Evolutionary conservation across 2,329 filamentous ascomycete species (phyloP).

Genomic region (Dendryphion nanum): DNA sequence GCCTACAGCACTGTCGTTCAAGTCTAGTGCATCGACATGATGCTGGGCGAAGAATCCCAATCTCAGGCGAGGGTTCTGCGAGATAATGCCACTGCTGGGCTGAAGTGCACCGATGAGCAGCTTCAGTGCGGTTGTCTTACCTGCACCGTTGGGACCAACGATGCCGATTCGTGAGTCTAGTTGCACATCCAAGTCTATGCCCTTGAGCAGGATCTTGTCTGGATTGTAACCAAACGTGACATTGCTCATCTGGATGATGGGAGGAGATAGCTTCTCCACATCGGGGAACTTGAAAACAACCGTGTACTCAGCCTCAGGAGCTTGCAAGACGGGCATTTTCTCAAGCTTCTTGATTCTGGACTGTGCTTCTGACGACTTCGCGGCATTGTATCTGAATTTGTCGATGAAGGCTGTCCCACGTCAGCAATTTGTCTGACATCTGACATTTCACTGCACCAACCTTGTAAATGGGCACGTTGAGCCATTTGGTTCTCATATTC

Average conservation of each 20-base stretch:
- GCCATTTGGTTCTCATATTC: constrained; percentile 99
- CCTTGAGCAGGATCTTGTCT: constrained; percentile 75
- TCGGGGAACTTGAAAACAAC: constrained; percentile 98
- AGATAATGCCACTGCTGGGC: constrained; percentile 77
- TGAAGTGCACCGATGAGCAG: constrained; percentile 86
- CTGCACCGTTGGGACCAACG: constrained; percentile 97
- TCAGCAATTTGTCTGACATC: constrained; percentile 5
- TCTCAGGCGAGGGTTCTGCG: constrained; percentile 81
- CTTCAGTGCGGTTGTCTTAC: constrained; percentile 98
- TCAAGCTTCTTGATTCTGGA: constrained; percentile 99
- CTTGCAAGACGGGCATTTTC: constrained; percentile 87
- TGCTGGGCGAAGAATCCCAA: constrained; percentile 98
- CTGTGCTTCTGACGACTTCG: constrained; percentile 96
- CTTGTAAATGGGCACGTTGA: constrained; percentile 85
- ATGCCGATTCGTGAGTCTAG: constrained; percentile 98
- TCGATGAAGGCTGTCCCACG: constrained; percentile 75
- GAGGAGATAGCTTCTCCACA: constrained; percentile 94
- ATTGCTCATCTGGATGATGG: constrained; percentile 94
- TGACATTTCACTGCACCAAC: constrained; percentile 23
- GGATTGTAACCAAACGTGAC: constrained; percentile 85
- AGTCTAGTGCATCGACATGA: constrained; percentile 92
- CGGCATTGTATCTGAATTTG: constrained; percentile 99
- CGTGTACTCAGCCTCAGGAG: constrained; percentile 90
- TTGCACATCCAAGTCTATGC: constrained; percentile 95
- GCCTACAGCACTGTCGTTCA: constrained; percentile 83